Evolutionary conservation across 106 monocot genomes (phyloP), one percentile per base, ranked within the genome.

Genomic region (Dioscorea dumetorum): DNA sequence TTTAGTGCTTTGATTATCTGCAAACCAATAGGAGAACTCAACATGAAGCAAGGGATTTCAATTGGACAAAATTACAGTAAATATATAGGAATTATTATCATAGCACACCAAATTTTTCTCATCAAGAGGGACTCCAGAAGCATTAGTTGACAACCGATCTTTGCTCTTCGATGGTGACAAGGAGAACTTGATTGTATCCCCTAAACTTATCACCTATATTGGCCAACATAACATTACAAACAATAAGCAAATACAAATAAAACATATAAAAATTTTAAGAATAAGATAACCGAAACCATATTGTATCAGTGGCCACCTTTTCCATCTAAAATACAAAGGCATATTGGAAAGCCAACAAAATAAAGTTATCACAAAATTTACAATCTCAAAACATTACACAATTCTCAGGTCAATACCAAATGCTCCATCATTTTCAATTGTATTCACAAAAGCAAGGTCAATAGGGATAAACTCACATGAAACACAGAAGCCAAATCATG

Each of bases 401-500:
- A 6, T 41, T 41, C 41, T 41, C 41, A 8, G 6, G 41, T 5
- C 6, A 41, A 1, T 41, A 6, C 41, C 41, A 1, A 41, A 41
- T 41, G 41, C 41, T 10, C 41, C 10, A 41, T 41, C 41, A 6
- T 3, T 41, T 41, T 41, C 10, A 6, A 41, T 41, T 41, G 41
- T 41, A 41, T 41, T 41, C 41, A 41, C 9, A 41, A 41, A 41
- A 6, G 6, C 6, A 6, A 41, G 10, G 6, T 10, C 41, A 6
- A 11, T 76, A 16, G 24, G 8, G 23, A 65, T 5, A 50, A 61
- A 81, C 86, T 87, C 77, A 93, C 99, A 87, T 99, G 99, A 74
- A 99, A 99, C 35, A 99, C 74, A 63, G 99, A 99, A 65, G 99
- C 99, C 72, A 99, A 80, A 72, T 99, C 99, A 81, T 99, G 99